These are phyloP conservation scores for Calonectria crousiana DNA, from an alignment of 2,329 filamentous ascomycete genomes.

Conservation along the genomic window DNA sequence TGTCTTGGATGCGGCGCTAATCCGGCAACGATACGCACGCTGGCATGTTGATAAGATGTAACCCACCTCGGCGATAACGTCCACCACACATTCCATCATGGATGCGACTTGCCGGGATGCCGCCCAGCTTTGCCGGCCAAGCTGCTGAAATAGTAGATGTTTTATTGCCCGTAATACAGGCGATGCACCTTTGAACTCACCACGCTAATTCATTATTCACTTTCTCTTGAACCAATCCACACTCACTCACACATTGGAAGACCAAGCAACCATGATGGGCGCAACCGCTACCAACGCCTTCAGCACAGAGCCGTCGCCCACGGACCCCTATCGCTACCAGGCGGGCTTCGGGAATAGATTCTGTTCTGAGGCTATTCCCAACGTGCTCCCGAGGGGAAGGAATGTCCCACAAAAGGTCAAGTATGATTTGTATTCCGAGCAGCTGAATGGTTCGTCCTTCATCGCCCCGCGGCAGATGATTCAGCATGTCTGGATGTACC, in stretches of 20 bases:
- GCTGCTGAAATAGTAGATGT: constrained; percentile 10
- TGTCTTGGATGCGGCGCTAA: not conserved
- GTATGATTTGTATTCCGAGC: constrained; percentile 59
- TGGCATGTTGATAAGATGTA: not conserved
- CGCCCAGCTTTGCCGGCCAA: constrained; percentile 1
- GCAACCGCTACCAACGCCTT: constrained; percentile 37
- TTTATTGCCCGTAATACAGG: not conserved
- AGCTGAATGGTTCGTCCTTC: constrained; percentile 59
- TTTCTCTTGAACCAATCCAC: constrained; percentile 17
- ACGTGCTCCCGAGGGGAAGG: constrained; percentile 57
- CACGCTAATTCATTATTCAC: not conserved
- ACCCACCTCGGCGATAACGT: constrained; percentile 3
- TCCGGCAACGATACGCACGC: constrained; percentile 1
- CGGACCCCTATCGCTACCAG: constrained; percentile 66
- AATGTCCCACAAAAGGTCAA: constrained; percentile 59
- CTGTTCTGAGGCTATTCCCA: constrained; percentile 60
- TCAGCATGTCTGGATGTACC: constrained; percentile 51
- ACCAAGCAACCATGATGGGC: constrained; percentile 18
- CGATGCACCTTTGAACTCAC: not conserved
- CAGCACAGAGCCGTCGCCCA: constrained; percentile 35
- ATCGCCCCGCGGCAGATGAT: constrained; percentile 45
- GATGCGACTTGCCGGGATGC: not conserved
- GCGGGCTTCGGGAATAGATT: constrained; percentile 67
- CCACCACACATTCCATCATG: not conserved
- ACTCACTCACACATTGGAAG: constrained; percentile 14